Percentiles rank a stretch among this genome's conserved stretches.
These are phyloP conservation scores for Golubevia sp. DNA, from an alignment of 1,284 basidiomycete genomes.

Conservation along the genomic window DNA sequence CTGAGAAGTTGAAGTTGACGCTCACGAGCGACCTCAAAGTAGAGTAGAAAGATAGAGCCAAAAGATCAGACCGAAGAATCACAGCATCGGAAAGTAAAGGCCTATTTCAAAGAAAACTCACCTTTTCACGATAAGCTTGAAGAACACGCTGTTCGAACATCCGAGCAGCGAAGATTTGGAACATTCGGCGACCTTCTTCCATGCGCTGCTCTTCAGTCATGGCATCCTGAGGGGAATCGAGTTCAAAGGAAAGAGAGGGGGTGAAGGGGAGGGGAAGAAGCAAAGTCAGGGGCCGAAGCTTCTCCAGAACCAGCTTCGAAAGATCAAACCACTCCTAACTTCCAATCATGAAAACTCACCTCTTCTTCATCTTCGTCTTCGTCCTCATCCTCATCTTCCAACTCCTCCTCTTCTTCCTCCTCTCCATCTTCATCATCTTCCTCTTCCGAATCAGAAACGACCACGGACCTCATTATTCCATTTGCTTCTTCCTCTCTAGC, in stretches of 20 bases:
- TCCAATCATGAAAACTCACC: slow-evolving; percentile 60
- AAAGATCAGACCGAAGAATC: background rate
- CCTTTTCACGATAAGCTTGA: slow-evolving; percentile 83
- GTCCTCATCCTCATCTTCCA: slow-evolving; percentile 14
- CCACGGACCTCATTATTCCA: slow-evolving; percentile 8
- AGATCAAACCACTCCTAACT: slow-evolving; percentile 50
- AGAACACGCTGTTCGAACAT: slow-evolving; percentile 99
- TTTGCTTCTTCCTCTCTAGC: slow-evolving; percentile 80
- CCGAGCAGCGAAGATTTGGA: slow-evolving; percentile 98
- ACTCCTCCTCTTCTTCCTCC: slow-evolving; percentile 65
- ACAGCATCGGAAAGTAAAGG: too few species aligned
- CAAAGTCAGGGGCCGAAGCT: background rate
- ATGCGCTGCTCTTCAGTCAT: slow-evolving; percentile 77
- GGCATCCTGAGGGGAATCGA: slow-evolving; percentile 19
- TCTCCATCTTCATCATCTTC: slow-evolving; percentile 64
- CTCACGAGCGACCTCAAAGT: slow-evolving; percentile 76
- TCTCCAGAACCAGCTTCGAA: background rate
- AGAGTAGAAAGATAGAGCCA: background rate
- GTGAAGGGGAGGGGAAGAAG: background rate
- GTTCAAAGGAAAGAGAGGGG: slow-evolving; percentile 1
- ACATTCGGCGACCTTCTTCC: slow-evolving; percentile 99
- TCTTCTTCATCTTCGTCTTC: slow-evolving; percentile 66
- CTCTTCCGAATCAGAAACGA: slow-evolving; percentile 70
- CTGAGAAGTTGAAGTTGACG: slow-evolving; percentile 82
- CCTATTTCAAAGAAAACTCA: too few species aligned